phyloP scores from a whole-genome alignment of 1,139 yeast species.

The Lipomyces yarrowii region DNA sequence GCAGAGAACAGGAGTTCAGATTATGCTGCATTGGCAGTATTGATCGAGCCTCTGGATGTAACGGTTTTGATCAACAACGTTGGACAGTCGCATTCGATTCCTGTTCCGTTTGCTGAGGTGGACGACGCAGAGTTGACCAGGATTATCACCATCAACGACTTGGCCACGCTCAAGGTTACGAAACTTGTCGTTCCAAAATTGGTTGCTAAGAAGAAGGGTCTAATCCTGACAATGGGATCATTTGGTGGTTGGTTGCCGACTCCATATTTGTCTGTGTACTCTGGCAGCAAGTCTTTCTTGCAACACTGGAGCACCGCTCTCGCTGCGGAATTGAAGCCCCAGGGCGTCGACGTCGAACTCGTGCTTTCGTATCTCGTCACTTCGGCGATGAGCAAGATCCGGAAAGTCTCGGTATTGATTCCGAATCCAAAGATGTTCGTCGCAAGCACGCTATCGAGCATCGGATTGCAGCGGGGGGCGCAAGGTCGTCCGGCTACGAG shows the following conservation, averaged over 20 bases:
- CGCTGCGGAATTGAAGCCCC: slow-evolving; percentile 75
- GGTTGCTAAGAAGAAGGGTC: slow-evolving; percentile 55
- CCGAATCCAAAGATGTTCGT: slow-evolving; percentile 87
- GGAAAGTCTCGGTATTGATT: slow-evolving; percentile 69
- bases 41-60: slow-evolving; percentile 55
- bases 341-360: slow-evolving; percentile 80
- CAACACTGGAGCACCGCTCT: slow-evolving; percentile 91
- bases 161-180: slow-evolving; percentile 82
- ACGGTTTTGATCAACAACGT: slow-evolving; percentile 86
- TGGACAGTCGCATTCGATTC: slow-evolving; percentile 92
- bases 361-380: slow-evolving; percentile 91
- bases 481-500: slow-evolving; percentile 84
- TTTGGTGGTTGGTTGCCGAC: slow-evolving; percentile 94
- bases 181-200: slow-evolving; percentile 73
- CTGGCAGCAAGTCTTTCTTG: slow-evolving; percentile 94
- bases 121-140: slow-evolving; percentile 67
- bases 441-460: slow-evolving; percentile 59
- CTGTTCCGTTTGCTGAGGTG: slow-evolving; percentile 89
- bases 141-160: slow-evolving; percentile 82
- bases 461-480: slow-evolving; percentile 90
- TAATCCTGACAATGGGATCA: slow-evolving; percentile 93
- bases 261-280: slow-evolving; percentile 87
- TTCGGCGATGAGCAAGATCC: slow-evolving; percentile 93
- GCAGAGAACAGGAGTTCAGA: slow-evolving; percentile 57
- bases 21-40: slow-evolving; percentile 55